Conservation (phyloP, 805 yeast species). For the Wickerhamiella bombiphila region DNA sequence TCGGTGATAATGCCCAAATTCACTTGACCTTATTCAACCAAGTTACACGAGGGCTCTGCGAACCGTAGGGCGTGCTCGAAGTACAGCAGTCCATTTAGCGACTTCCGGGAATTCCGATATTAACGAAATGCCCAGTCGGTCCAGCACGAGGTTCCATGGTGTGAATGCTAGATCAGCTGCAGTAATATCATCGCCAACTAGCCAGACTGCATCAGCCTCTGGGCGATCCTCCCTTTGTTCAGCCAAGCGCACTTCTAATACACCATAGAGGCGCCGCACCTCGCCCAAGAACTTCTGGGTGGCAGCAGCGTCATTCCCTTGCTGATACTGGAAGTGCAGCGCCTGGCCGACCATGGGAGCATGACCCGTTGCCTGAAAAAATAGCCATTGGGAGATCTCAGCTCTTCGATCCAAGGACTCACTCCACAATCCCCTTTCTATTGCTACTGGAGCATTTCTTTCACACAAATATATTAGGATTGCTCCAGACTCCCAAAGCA, state of each 20-base stretch:
- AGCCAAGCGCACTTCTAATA: conserved; percentile 86
- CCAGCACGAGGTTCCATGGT: conserved; percentile 95
- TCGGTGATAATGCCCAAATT: too few species aligned
- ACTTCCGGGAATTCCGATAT: conserved; percentile 87
- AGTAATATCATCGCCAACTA: conserved; percentile 71
- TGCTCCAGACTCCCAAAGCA: conserved; percentile 94
- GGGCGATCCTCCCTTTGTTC: conserved; percentile 81
- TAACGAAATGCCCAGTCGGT: conserved; percentile 77
- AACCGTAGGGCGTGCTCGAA: conserved; percentile 93
- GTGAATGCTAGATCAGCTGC: conserved; percentile 85
- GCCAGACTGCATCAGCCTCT: conserved; percentile 90
- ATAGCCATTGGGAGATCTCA: conserved; percentile 76
- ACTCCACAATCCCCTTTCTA: conserved; percentile 50
- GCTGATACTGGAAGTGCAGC: conserved; percentile 82
- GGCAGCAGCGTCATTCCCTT: conserved; percentile 34
- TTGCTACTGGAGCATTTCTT: conserved; percentile 32
- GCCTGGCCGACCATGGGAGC: conserved; percentile 99
- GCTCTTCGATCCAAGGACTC: conserved; percentile 65
- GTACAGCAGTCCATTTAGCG: conserved; percentile 85
- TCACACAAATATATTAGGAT: conserved; percentile 71
- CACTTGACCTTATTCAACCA: too few species aligned
- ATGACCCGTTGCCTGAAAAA: conserved; percentile 91
- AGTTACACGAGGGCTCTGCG: too few species aligned
- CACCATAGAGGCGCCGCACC: conserved; percentile 85
- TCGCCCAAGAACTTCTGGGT: conserved; percentile 80